These are phyloP conservation scores for Candida manassasensis DNA, from an alignment of 805 yeast genomes.

Conservation along the genomic window DNA sequence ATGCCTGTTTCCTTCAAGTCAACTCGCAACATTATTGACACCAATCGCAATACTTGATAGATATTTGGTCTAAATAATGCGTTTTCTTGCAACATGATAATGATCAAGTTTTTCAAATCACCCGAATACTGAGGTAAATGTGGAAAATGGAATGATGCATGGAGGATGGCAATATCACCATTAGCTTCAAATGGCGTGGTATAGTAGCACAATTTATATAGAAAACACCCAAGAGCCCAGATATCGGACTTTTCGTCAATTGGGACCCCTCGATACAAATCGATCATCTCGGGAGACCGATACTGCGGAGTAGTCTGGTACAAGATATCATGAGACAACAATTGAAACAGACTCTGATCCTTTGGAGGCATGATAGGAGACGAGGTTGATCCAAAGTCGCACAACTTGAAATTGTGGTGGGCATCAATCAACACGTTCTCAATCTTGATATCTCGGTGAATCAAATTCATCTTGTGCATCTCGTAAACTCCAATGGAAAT, in stretches of 20 bases:
- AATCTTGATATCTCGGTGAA: slow-evolving; percentile 91
- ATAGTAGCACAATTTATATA: slow-evolving; percentile 86
- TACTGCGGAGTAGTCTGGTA: slow-evolving; percentile 95
- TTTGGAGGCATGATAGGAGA: slow-evolving; percentile 67
- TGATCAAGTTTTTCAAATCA: slow-evolving; percentile 67
- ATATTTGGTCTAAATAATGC: slow-evolving; percentile 83
- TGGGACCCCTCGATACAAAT: slow-evolving; percentile 73
- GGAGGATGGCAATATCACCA: slow-evolving; percentile 79
- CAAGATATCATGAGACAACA: slow-evolving; percentile 78
- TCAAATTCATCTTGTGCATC: slow-evolving; percentile 77
- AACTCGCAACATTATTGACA: slow-evolving; percentile 46
- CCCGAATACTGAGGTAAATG: slow-evolving; percentile 63
- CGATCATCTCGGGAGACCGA: slow-evolving; percentile 94
- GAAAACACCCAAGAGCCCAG: slow-evolving; percentile 93
- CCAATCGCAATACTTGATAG: slow-evolving; percentile 68
- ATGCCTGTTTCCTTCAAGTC: slow-evolving; percentile 27
- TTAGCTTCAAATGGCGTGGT: slow-evolving; percentile 94
- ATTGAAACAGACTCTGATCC: slow-evolving; percentile 65
- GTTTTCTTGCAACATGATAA: slow-evolving; percentile 76
- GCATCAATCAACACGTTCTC: slow-evolving; percentile 86
- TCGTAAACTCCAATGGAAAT: slow-evolving; percentile 72
- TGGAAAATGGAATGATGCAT: slow-evolving; percentile 78
- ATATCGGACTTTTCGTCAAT: slow-evolving; percentile 90
- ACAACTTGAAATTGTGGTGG: slow-evolving; percentile 66
- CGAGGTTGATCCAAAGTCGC: slow-evolving; percentile 92